Conservation (phyloP, 1,284 basidiomycete genomes). For the Moesziomyces globuligerus region DNA sequence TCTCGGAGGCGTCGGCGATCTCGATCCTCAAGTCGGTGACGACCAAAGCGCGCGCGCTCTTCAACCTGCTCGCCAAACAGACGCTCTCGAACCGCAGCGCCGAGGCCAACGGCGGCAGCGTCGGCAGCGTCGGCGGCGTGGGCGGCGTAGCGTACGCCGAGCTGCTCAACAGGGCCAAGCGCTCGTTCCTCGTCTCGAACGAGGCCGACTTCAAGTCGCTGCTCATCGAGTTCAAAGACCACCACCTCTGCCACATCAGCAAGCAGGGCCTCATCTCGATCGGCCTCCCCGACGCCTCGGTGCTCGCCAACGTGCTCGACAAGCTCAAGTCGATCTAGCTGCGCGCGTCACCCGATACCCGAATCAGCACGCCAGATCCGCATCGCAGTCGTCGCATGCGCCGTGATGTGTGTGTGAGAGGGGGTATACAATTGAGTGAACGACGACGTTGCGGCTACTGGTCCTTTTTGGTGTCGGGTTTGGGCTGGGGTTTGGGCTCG, state of each 20-base stretch:
- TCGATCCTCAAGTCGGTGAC: slow-evolving; percentile 57
- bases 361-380: too few relatives aligned
- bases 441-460: background rate
- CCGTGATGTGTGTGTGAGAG: background rate
- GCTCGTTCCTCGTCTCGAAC: slow-evolving; percentile 47
- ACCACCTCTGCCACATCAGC: slow-evolving; percentile 38
- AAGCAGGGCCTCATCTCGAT: slow-evolving; percentile 29
- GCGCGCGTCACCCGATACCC: background rate
- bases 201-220: slow-evolving; percentile 45
- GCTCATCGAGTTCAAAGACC: slow-evolving; percentile 57
- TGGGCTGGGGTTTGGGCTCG: slow-evolving; percentile 2
- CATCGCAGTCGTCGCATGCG: too few relatives aligned
- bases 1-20: slow-evolving; percentile 44
- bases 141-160: slow-evolving; percentile 37
- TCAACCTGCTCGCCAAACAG: slow-evolving; percentile 45
- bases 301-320: slow-evolving; percentile 26
- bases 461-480: background rate
- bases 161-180: slow-evolving; percentile 38
- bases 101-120: background rate
- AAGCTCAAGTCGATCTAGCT: slow-evolving; percentile 29
- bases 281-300: slow-evolving; percentile 18
- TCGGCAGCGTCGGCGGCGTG: background rate
- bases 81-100: slow-evolving; percentile 4
- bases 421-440: background rate
- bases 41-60: slow-evolving; percentile 49